phyloP scores from a whole-genome alignment of 805 yeast genomes.

The Monosporozyma solicola region DNA sequence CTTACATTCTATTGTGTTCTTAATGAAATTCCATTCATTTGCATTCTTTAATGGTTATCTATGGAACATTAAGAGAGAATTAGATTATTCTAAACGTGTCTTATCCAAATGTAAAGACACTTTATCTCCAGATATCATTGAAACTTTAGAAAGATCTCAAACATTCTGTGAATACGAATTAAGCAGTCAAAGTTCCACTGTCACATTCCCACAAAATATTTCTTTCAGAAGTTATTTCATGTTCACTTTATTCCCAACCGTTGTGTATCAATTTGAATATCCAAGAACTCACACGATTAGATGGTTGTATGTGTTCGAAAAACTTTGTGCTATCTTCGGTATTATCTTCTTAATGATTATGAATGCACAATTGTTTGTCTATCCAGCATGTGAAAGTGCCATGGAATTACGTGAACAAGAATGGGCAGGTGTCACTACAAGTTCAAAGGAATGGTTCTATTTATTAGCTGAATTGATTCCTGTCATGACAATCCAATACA shows the following conservation, averaged over 20 bases:
- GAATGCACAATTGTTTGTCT: slow-evolving; percentile 64
- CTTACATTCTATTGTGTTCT: slow-evolving; percentile 72
- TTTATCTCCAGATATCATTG: slow-evolving; percentile 17
- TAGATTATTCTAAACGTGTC: slow-evolving; percentile 39
- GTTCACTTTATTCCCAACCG: slow-evolving; percentile 82
- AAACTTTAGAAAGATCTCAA: slow-evolving; percentile 39
- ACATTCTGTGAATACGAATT: slow-evolving; percentile 69
- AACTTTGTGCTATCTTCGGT: slow-evolving; percentile 77
- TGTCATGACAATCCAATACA: slow-evolving; percentile 64
- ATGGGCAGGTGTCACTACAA: slow-evolving; percentile 16
- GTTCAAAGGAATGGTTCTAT: slow-evolving; percentile 21
- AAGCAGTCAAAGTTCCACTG: slow-evolving; percentile 39
- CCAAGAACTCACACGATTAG: slow-evolving; percentile 69
- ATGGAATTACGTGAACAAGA: slow-evolving; percentile 36
- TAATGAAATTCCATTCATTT: slow-evolving; percentile 95
- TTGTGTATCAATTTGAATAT: slow-evolving; percentile 73
- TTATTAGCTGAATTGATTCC: slow-evolving; percentile 66
- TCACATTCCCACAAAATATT: slow-evolving; percentile 64
- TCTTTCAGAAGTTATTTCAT: slow-evolving; percentile 55
- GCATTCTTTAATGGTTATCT: slow-evolving; percentile 87
- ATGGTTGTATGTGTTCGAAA: slow-evolving; percentile 58
- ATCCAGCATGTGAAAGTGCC: slow-evolving; percentile 62
- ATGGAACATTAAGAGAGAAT: slow-evolving; percentile 53
- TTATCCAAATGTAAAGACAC: slow-evolving; percentile 33
- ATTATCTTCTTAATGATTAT: slow-evolving; percentile 74